A percentile compares a stretch with the other conserved stretches of the same genome.
Evolutionary conservation across 345 rosid genomes (phyloP).

Genomic region (Fremontodendron californicum): DNA sequence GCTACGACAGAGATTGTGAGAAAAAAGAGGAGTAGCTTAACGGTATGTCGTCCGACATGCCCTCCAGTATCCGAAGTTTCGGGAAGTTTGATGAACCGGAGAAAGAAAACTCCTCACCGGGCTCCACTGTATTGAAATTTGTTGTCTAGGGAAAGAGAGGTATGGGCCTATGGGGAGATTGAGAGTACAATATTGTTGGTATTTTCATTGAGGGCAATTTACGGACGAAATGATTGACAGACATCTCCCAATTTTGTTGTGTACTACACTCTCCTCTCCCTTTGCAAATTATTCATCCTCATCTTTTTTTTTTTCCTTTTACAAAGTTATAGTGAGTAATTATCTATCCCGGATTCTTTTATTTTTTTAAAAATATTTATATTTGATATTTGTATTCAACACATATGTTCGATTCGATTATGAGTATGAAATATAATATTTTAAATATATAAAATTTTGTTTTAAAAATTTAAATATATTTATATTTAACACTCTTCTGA

Average conservation of each 20-base stretch:
- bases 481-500: no score
- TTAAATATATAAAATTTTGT: no score
- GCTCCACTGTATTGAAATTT: slow-evolving; percentile 66
- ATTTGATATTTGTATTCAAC: no score
- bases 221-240: background rate
- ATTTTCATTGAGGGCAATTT: slow-evolving; percentile 17
- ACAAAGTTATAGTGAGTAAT: background rate
- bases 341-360: no score
- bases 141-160: background rate
- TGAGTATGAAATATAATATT: no score
- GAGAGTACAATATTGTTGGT: background rate
- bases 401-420: no score
- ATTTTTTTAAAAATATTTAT: no score
- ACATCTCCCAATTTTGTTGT: slow-evolving; percentile 34
- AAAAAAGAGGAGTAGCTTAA: slow-evolving; percentile 76
- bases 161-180: slow-evolving; percentile 1
- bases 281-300: background rate
- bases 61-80: slow-evolving; percentile 42
- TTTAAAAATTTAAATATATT: no score
- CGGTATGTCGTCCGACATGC: slow-evolving; percentile 41
- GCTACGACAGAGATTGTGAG: slow-evolving; percentile 65
- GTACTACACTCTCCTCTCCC: background rate
- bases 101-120: slow-evolving; percentile 78
- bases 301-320: background rate
- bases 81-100: slow-evolving; percentile 47